Evolutionary conservation across 2,329 filamentous ascomycete species (phyloP).

Genomic region (Trichoderma gracile): DNA sequence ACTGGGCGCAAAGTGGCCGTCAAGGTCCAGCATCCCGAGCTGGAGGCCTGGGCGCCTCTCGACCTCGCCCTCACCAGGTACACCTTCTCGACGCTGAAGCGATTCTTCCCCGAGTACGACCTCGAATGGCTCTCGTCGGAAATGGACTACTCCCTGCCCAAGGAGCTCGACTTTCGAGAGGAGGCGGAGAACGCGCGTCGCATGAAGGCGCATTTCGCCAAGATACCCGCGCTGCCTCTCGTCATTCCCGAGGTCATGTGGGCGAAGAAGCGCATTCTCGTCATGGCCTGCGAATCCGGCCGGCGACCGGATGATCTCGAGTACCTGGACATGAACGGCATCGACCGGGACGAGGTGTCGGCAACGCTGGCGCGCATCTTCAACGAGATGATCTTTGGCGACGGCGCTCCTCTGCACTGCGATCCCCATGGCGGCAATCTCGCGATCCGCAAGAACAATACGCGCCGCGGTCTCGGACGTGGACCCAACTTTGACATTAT

Average conservation of each 20-base stretch:
- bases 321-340: conserved; percentile 80
- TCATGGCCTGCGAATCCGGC: conserved; percentile 92
- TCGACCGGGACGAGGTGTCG: conserved; percentile 93
- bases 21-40: conserved; percentile 89
- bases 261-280: conserved; percentile 84
- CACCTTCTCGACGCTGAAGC: conserved; percentile 85
- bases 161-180: conserved; percentile 85
- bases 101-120: conserved; percentile 96
- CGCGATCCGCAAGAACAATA: conserved; percentile 76
- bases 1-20: conserved; percentile 87
- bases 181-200: conserved; percentile 83
- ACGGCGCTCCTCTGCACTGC: conserved; percentile 85
- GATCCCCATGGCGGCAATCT: conserved; percentile 97
- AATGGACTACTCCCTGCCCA: conserved; percentile 86
- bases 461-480: conserved; percentile 50
- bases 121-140: conserved; percentile 93
- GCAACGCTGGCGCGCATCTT: conserved; percentile 88
- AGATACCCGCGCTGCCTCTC: conserved; percentile 72
- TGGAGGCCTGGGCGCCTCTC: conserved; percentile 87
- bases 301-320: conserved; percentile 84
- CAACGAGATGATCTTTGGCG: conserved; percentile 99
- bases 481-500: conserved; percentile 88
- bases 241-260: conserved; percentile 88
- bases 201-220: conserved; percentile 77
- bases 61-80: conserved; percentile 85